Evolutionary conservation across 345 rosid genomes (phyloP), one percentile per base, ranked within the genome.

Genomic region (Gossypium bickii): DNA sequence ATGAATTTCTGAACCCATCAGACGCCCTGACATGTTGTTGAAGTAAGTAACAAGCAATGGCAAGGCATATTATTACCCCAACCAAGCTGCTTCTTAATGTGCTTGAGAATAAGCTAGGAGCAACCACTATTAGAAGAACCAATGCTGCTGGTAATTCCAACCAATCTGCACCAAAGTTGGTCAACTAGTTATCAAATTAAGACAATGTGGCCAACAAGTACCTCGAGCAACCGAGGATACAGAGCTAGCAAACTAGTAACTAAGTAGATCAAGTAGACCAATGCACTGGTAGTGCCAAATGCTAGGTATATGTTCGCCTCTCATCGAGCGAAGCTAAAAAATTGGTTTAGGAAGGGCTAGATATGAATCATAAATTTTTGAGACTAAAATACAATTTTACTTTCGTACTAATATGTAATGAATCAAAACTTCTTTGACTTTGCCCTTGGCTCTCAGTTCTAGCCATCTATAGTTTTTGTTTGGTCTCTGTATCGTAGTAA

Each of bases 11-110:
- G 73, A 92, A 89, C n/a, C 97, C 98, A 25, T 92, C 98, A 0
- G 97, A 85, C 56, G 95, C 97, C n/a, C 97, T 83, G 78, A 92
- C 86, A 76, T 94, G 98, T 78, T 92, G 92, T 81, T 90, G 98
- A 75, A 90, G 95, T 80, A 94, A 79, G 75, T 92, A 92, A 72
- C 90, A 86, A 12, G 92, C 95, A 34, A 92, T 89, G 15, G 6
- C 82, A n/a, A 94, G 92, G 77, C 95, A 94, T 68, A 91, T 82
- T 0, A 3, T 77, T 59, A 84, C 82, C 34, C 98, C 97, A 12
- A 88, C 25, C 92, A 90, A 87, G 72, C 55, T 56, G 80, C 60
- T 59, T 80, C 89, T 86, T 12, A 92, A 0, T 5, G 89, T 82
- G 71, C 79, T 74, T 2, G 97, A 89, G 9, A 92, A 74, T 47